Evolutionary conservation across 179 eudicot genomes (phyloP).

Genomic region (Beta corolliflora): DNA sequence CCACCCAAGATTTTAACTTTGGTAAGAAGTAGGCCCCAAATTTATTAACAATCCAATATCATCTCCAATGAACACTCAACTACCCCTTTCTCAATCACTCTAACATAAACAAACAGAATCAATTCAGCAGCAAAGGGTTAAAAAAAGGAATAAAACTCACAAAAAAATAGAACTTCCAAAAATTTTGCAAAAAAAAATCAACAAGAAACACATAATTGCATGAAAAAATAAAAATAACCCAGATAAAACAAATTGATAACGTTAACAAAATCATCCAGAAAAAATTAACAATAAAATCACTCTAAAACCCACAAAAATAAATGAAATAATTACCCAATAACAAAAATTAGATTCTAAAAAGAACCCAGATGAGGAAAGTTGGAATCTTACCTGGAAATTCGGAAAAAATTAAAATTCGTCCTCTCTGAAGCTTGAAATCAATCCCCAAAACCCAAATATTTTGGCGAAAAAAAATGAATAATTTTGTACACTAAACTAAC

Average conservation of each 20-base stretch:
- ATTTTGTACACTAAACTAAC: background rate
- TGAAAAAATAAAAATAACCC: background rate
- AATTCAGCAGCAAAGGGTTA: conserved; percentile 10
- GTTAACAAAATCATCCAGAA: background rate
- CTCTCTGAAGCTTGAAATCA: conserved; percentile 13
- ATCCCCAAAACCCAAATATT: conserved; percentile 2
- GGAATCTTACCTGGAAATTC: conserved; percentile 31
- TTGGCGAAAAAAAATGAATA: background rate
- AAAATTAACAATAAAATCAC: background rate
- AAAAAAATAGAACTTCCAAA: background rate
- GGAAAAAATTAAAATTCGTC: conserved; percentile 4
- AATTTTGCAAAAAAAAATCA: background rate
- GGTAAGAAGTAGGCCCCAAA: conserved; percentile 18
- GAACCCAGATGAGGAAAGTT: conserved; percentile 10
- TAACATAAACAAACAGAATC: conserved; percentile 7
- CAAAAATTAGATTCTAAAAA: background rate
- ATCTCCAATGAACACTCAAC: background rate
- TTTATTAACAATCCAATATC: conserved; percentile 11
- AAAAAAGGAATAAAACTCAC: background rate
- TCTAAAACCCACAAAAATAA: background rate
- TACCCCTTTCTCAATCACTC: conserved; percentile 10
- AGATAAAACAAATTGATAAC: background rate
- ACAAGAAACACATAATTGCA: background rate
- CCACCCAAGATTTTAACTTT: conserved; percentile 12
- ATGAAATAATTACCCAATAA: conserved; percentile 5